Evolutionary conservation across 257 asterid genomes (phyloP), one percentile per base, ranked within the genome.

Genomic region (Handroanthus guayacan): DNA sequence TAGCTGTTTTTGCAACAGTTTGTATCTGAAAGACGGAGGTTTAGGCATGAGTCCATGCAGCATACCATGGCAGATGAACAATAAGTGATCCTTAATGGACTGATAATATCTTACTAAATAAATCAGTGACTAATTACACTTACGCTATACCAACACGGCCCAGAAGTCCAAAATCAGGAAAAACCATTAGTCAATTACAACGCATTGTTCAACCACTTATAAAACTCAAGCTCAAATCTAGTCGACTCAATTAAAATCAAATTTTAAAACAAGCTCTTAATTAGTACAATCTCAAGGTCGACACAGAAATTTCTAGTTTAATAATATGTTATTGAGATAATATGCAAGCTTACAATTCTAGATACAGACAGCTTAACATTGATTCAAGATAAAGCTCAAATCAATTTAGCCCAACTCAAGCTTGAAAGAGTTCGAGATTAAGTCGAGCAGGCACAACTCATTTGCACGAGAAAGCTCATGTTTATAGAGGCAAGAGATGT

Each of bases 1-100:
- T 82, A 50, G 93, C 96, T 11, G 91, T 90, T 82, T 86, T 88
- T 56, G 93, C 92, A 45, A 88, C 96, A 56, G 87, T 88, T 85
- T 90, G 96, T 78, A 90, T 86, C 96, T 90, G 87, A 16, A 77
- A 79, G 38, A 73, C 9, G 25, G 7, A 36, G 5, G 39, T 13
- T 25, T 44, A 57, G 3, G 18, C 64, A 71, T 47, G 51, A 55
- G 39, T 1, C 16, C 41, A 38, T 48, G 64, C 70, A 64, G 31
- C 62, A 5, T 8, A 50, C 51, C 36, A 43, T 3, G 14, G 38
- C 11, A 56, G 5, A 67, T 18, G 20, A 71, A 60, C 48, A 62
- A 54, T 62, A 70, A 44, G 48, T 17, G 36, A 16, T 41, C 62
- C 69, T 16, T 5, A 16, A 37, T 10, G 34, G 71, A 50, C 38